These are phyloP conservation scores for Oxyria digyna DNA, from an alignment of 148 eudicot genomes.

Conservation along the genomic window DNA sequence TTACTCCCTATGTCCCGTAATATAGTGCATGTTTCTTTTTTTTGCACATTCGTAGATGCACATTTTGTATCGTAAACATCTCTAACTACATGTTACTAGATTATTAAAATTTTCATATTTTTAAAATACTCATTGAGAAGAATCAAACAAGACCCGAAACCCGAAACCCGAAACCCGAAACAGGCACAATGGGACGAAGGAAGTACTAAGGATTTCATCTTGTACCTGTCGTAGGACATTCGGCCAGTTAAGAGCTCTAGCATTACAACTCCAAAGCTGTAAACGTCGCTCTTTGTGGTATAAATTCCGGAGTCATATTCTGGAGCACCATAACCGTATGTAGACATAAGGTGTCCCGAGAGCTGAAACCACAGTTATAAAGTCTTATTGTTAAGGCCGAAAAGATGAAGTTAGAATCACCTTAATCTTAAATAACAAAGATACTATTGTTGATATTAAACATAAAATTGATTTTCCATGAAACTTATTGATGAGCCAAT, in stretches of 20 bases:
- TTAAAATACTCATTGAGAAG: too few relatives aligned
- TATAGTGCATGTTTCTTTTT: too few relatives aligned
- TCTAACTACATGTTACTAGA: too few relatives aligned
- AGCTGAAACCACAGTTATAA: constrained; percentile 33
- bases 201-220: constrained; percentile 1
- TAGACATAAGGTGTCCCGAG: constrained; percentile 71
- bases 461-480: not conserved
- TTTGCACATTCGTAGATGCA: too few relatives aligned
- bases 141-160: too few relatives aligned
- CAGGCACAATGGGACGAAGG: too few relatives aligned
- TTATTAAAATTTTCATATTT: too few relatives aligned
- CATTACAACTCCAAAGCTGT: constrained; percentile 98
- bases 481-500: not conserved
- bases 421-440: too few relatives aligned
- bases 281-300: constrained; percentile 79
- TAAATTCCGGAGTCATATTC: constrained; percentile 91
- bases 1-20: too few relatives aligned
- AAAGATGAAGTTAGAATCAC: not conserved
- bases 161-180: too few relatives aligned
- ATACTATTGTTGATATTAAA: not conserved
- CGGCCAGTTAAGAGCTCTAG: constrained; percentile 92
- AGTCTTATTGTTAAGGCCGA: not conserved
- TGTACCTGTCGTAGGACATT: constrained; percentile 86
- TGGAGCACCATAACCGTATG: constrained; percentile 94
- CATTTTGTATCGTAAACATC: too few relatives aligned